Evolutionary conservation across 192 early-diverging fungal species (phyloP), one percentile per base, ranked within the genome.

Genomic region (Backusella australiensis): DNA sequence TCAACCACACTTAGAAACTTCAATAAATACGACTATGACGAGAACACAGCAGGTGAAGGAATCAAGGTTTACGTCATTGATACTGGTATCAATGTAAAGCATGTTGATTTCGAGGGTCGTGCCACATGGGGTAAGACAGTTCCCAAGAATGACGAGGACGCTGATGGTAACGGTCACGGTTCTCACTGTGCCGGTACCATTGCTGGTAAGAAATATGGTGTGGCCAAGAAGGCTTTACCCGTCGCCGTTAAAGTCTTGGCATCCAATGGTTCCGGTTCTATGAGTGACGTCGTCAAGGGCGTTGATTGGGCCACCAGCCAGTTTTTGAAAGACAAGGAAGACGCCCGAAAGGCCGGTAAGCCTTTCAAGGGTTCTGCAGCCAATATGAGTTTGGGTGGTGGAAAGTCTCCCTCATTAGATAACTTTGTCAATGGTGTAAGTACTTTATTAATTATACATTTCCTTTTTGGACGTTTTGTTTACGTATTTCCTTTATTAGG

Each of bases 21-120:
- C 73, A 88, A 89, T 78, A 89, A 90, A 82, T 98, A 96, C 73
- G 71, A 77, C 3, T 94, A 96, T 83, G 83, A 92, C 74, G 81
- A 87, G 7, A 76, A 86, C 19, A 94, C 85, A 74, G 75, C 75
- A 21, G 96, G 96, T 56, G 85, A 91, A 7, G 93, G 92, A 74
- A 91, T 98, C 75, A 93, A 91, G n/a, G 95, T 93, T 34, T 98
- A 95, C 85, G 94, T 99, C 32, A 93, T 99, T 59, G 97, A 99
- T 87, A 98, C 98, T 4, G 98, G 98, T 70, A 89, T 97, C 72
- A 88, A 90, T 76, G 80, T 92, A 69, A 81, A 88, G 1, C 97
- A 98, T 76, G 87, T 89, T 14, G 97, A 99, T 74, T 98, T 99
- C 81, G 90, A 93, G 67, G 95, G 94, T 69, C 93, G 98, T 76